phyloP scores from a whole-genome alignment of 73 alveolate species.

The Symbiodinium pilosum region DNA sequence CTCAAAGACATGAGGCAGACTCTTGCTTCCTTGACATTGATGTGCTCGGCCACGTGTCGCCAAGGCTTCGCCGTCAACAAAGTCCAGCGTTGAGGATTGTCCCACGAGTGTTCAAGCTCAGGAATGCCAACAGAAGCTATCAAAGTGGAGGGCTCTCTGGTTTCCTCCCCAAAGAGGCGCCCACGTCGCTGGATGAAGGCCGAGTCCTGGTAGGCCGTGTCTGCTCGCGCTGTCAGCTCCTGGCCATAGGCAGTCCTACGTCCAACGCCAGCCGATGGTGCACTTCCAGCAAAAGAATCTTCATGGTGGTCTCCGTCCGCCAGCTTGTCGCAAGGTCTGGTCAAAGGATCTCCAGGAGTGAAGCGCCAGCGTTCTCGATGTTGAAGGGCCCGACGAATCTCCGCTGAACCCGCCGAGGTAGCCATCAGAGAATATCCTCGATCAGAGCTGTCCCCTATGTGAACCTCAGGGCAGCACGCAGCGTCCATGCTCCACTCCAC shows the following conservation, averaged over 20 bases:
- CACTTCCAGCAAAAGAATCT: neutral
- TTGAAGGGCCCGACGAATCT: neutral
- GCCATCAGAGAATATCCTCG: slow-evolving; percentile 7
- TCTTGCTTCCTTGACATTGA: slow-evolving; percentile 50
- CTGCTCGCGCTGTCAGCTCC: neutral
- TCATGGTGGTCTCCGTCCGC: neutral
- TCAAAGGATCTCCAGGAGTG: neutral
- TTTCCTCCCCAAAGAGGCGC: neutral
- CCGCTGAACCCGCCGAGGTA: neutral
- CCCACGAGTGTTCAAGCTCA: neutral
- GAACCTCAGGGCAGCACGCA: neutral
- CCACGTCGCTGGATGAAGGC: neutral
- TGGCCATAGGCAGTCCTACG: neutral
- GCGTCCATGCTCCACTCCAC: neutral
- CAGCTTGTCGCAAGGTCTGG: too few species aligned
- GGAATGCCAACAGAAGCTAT: neutral
- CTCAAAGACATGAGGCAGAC: slow-evolving; percentile 30
- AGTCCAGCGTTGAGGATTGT: neutral
- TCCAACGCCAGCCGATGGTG: neutral
- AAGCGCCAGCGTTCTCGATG: slow-evolving; percentile 26
- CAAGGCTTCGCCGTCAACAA: neutral
- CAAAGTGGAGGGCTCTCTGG: neutral
- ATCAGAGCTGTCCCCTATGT: slow-evolving; percentile 43
- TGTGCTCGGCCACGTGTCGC: neutral
- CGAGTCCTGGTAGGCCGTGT: neutral